These are phyloP conservation scores for Paraleonurus japonicus DNA, from an alignment of 257 asterid genomes.

Conservation along the genomic window DNA sequence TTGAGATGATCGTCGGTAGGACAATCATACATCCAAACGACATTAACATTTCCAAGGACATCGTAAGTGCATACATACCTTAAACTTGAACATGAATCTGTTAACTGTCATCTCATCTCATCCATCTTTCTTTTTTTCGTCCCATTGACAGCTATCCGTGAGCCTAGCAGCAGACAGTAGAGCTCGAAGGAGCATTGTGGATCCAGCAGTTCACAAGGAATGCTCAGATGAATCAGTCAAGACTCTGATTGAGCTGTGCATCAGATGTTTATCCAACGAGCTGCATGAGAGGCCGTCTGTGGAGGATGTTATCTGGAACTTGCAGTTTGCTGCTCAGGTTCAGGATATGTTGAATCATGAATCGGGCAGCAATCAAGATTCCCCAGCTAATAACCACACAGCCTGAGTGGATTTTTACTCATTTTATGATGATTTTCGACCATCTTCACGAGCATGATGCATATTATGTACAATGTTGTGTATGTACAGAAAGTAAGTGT, in stretches of 20 bases:
- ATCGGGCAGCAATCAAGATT: conserved; percentile 43
- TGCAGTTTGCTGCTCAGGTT: conserved; percentile 91
- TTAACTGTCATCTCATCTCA: neutral
- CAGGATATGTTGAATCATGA: conserved; percentile 56
- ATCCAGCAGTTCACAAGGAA: conserved; percentile 66
- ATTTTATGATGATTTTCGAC: neutral
- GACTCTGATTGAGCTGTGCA: conserved; percentile 66
- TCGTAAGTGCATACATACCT: conserved; percentile 42
- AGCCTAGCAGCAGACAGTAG: conserved; percentile 53
- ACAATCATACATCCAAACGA: conserved; percentile 43
- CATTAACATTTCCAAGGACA: conserved; percentile 48
- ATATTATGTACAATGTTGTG: neutral
- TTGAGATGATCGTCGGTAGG: conserved; percentile 76
- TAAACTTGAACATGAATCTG: neutral
- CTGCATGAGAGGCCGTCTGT: conserved; percentile 62
- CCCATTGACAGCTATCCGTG: conserved; percentile 41
- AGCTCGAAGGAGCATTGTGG: conserved; percentile 58
- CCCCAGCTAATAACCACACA: conserved; percentile 38
- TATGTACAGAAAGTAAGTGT: neutral
- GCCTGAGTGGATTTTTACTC: neutral
- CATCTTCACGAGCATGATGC: conserved; percentile 1
- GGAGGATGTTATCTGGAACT: conserved; percentile 81
- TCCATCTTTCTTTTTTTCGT: neutral
- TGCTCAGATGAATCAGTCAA: conserved; percentile 71
- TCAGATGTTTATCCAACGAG: conserved; percentile 55